Evolutionary conservation across 1,139 yeast genomes (phyloP), one percentile per base, ranked within the genome.

Genomic region (Blastobotrys serpentis): DNA sequence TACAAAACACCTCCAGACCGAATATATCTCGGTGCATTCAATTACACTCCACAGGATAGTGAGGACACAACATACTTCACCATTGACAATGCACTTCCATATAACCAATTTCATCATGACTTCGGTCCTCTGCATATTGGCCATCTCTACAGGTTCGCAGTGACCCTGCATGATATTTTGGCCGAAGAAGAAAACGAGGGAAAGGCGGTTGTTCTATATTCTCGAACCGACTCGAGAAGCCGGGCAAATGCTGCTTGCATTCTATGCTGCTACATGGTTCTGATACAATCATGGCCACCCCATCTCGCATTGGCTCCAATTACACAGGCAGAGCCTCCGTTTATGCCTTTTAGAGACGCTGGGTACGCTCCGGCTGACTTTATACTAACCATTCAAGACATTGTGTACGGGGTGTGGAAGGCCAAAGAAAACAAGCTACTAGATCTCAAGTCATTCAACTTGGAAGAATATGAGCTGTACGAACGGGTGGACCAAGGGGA

Each of bases 401-500:
- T 92, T 13, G 95, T 92, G 2, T 92, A 92, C 61, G 98, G 95
- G 8, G 82, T 94, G 67, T 92, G 98, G 98, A 77, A 96, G 60
- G 98, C 98, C n/a, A 92, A 92, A 64, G 97, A 90, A 64, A 78
- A 94, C 62, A 85, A 87, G 2, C 80, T 92, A 76, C 74, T 92
- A 46, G 97, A 92, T 62, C 74, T 92, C 63, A 86, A 94, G 48
- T 74, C 78, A n/a, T 90, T 92, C 70, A 86, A 90, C 64, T 74
- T 92, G 54, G 98, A 92, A 65, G 96, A 88, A 61, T 72, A 92
- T 65, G 98, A 92, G 68, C 86, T 82, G 61, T 90, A 87, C 63
- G 98, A 92, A 67, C 74, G 95, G 53, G 98, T 92, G 2, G 98
- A 92, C 65, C 94, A 90, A 66, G 98, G 98, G 52, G 98, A 92